Evolutionary conservation across 371 early-diverging fungal genomes (phyloP).

Genomic region (Choanephora cucurbitarum): DNA sequence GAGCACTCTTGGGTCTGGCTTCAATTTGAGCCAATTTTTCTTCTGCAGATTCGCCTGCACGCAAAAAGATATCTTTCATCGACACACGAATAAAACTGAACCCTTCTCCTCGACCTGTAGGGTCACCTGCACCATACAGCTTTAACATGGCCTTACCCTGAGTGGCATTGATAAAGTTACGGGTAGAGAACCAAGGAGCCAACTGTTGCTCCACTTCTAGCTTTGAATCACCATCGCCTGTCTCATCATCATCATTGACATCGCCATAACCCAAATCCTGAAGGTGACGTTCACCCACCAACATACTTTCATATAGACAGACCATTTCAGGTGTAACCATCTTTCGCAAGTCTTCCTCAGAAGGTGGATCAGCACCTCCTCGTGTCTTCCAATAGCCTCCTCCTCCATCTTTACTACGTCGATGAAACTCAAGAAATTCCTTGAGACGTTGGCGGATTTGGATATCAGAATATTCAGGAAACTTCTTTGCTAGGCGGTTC

Average conservation of each 20-base stretch:
- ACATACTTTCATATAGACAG: constrained; percentile 96
- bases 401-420: constrained; percentile 77
- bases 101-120: constrained; percentile 97
- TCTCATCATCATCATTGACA: constrained; percentile 61
- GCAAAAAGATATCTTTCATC: constrained; percentile 96
- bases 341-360: constrained; percentile 94
- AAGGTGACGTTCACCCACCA: constrained; percentile 94
- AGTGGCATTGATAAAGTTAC: constrained; percentile 93
- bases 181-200: constrained; percentile 97
- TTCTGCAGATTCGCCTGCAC: constrained; percentile 85
- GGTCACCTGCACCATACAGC: constrained; percentile 95
- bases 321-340: constrained; percentile 99
- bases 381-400: constrained; percentile 95
- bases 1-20: constrained; percentile 81
- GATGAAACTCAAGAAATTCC: constrained; percentile 96
- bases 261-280: constrained; percentile 90
- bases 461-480: constrained; percentile 83
- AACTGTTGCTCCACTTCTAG: constrained; percentile 90
- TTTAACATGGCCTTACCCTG: constrained; percentile 94
- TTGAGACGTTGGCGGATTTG: constrained; percentile 89
- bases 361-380: constrained; percentile 74
- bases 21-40: constrained; percentile 84
- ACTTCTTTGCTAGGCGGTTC: constrained; percentile 73
- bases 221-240: constrained; percentile 75
- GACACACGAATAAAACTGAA: constrained; percentile 97